phyloP scores from a whole-genome alignment of 352 stramenopile species.

The Phytophthora aleatoria region DNA sequence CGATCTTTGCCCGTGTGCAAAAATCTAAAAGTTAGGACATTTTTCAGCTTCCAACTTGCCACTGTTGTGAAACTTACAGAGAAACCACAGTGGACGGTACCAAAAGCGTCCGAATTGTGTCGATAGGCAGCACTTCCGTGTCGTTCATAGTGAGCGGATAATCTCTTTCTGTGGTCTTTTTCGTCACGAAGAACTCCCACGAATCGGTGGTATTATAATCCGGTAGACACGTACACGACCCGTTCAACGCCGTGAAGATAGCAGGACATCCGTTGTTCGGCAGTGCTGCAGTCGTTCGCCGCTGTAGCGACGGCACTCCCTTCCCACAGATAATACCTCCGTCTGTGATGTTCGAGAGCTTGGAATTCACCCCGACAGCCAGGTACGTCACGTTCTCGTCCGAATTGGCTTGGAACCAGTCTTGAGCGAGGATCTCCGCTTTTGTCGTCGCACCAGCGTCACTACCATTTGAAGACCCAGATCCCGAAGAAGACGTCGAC shows the following conservation, averaged over 20 bases:
- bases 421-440: constrained; percentile 28
- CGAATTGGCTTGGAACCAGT: constrained; percentile 45
- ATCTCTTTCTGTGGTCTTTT: constrained; percentile 6
- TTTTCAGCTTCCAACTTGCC: background rate
- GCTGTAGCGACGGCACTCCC: constrained; percentile 42
- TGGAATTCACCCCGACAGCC: constrained; percentile 34
- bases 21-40: background rate
- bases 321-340: constrained; percentile 38
- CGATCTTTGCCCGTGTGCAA: constrained; percentile 4
- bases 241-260: constrained; percentile 41
- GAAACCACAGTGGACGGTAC: constrained; percentile 35
- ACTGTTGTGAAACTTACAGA: constrained; percentile 24
- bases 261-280: constrained; percentile 47
- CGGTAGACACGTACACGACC: constrained; percentile 50
- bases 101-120: constrained; percentile 42
- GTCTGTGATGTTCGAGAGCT: constrained; percentile 33
- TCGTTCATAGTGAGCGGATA: constrained; percentile 19
- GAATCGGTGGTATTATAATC: constrained; percentile 23
- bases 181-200: constrained; percentile 43
- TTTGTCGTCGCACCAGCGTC: constrained; percentile 5
- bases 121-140: constrained; percentile 34
- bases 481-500: background rate
- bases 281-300: constrained; percentile 14
- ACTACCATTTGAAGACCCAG: background rate
- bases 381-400: constrained; percentile 40